Conservation (phyloP, 257 asterid species). For the Solanum sejunctum region DNA sequence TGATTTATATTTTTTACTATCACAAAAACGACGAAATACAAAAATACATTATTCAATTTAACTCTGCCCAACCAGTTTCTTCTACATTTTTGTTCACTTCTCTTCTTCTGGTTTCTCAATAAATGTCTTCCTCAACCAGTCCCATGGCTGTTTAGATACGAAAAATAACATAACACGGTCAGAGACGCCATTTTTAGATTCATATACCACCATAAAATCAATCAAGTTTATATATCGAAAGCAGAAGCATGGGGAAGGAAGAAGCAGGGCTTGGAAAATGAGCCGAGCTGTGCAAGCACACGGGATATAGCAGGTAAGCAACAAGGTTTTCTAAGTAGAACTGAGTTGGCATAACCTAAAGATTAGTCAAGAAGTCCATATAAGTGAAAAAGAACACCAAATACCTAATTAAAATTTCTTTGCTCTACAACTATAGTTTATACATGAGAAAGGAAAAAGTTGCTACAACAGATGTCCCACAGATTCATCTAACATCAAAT, state of each 20-base stretch:
- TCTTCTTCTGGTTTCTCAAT: conserved; percentile 53
- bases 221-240: not conserved
- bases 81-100: not conserved
- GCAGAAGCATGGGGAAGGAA: not conserved
- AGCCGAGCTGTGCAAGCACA: too few species aligned
- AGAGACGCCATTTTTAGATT: not conserved
- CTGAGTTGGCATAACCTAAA: not conserved
- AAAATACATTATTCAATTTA: not conserved
- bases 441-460: not conserved
- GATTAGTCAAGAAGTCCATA: not conserved
- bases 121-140: conserved; percentile 76
- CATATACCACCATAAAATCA: not conserved
- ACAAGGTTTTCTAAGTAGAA: not conserved
- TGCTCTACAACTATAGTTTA: not conserved
- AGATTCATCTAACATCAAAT: not conserved
- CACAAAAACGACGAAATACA: not conserved
- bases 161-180: not conserved
- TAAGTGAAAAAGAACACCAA: not conserved
- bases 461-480: not conserved
- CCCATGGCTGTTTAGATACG: conserved; percentile 54
- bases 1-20: not conserved
- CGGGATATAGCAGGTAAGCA: too few species aligned
- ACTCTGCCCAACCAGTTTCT: not conserved
- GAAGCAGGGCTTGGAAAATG: too few species aligned
- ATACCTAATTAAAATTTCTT: not conserved